These are phyloP conservation scores for Dunaliella sp. DNA, from an alignment of 139 green algal genomes.

Conservation along the genomic window DNA sequence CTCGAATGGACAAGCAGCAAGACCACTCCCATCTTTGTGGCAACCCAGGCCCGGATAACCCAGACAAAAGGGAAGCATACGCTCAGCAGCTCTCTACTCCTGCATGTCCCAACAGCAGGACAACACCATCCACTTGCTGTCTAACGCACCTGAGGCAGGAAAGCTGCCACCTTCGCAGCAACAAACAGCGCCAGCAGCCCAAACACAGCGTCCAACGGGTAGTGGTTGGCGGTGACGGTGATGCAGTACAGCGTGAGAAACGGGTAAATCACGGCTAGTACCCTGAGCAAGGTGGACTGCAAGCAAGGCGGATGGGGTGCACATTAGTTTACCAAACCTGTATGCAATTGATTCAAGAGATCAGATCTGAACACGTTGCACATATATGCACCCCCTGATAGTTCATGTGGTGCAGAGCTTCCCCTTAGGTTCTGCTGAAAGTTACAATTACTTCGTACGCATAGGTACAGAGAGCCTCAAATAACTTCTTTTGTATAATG, in stretches of 20 bases:
- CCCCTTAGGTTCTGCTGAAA: too few species aligned
- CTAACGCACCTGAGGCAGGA: slow-evolving; percentile 19
- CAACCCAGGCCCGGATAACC: not conserved
- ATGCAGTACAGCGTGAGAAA: slow-evolving; percentile 38
- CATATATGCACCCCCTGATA: too few species aligned
- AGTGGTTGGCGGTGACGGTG: slow-evolving; percentile 38
- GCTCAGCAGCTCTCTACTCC: not conserved
- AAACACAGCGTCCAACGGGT: slow-evolving; percentile 26
- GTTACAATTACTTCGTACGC: too few species aligned
- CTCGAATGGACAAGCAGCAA: not conserved
- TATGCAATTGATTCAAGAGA: too few species aligned
- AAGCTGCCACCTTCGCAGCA: slow-evolving; percentile 3
- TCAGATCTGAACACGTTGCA: too few species aligned
- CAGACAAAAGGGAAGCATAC: not conserved
- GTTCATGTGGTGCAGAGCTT: too few species aligned
- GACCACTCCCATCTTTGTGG: not conserved
- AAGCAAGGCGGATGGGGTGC: too few species aligned
- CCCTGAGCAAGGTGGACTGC: not conserved
- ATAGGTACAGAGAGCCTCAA: too few species aligned
- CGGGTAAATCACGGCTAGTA: slow-evolving; percentile 25
- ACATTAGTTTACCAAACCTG: too few species aligned
- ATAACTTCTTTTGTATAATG: too few species aligned
- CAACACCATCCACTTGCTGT: too few species aligned
- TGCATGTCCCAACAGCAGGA: too few species aligned
- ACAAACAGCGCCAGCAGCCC: not conserved